Evolutionary conservation across 1,284 basidiomycete species (phyloP).

Genomic region (Uromyces viciae-fabae): DNA sequence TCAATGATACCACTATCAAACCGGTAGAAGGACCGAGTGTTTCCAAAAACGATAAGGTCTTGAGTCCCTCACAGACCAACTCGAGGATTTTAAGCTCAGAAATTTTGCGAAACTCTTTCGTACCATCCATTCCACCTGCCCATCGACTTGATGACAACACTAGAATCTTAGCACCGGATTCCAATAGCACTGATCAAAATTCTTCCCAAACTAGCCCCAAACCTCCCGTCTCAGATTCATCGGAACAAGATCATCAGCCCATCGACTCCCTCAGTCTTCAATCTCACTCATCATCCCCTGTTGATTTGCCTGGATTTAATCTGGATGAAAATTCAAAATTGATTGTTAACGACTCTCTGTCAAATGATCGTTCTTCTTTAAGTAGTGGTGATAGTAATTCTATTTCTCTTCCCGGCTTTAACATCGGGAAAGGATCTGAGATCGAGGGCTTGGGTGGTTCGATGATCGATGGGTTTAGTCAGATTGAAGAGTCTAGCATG

Average conservation of each 20-base stretch:
- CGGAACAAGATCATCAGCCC: background rate
- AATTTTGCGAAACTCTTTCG: background rate
- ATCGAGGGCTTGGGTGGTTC: background rate
- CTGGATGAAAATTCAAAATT: background rate
- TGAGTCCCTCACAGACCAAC: conserved; percentile 2
- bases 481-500: background rate
- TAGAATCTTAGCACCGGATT: conserved; percentile 18
- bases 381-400: background rate
- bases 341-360: background rate
- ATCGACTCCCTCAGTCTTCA: background rate
- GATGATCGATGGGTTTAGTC: conserved; percentile 15
- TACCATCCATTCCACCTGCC: background rate
- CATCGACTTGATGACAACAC: background rate
- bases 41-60: background rate
- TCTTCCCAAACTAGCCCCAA: background rate
- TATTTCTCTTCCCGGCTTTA: conserved; percentile 17
- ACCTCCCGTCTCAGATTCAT: background rate
- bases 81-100: background rate
- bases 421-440: background rate
- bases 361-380: background rate
- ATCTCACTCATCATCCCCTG: background rate
- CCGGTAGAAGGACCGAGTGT: background rate
- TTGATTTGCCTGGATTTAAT: conserved; percentile 28
- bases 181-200: conserved; percentile 8
- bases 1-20: background rate